Evolutionary conservation across 257 asterid species (phyloP).

Genomic region (Salvia miltiorrhiza): DNA sequence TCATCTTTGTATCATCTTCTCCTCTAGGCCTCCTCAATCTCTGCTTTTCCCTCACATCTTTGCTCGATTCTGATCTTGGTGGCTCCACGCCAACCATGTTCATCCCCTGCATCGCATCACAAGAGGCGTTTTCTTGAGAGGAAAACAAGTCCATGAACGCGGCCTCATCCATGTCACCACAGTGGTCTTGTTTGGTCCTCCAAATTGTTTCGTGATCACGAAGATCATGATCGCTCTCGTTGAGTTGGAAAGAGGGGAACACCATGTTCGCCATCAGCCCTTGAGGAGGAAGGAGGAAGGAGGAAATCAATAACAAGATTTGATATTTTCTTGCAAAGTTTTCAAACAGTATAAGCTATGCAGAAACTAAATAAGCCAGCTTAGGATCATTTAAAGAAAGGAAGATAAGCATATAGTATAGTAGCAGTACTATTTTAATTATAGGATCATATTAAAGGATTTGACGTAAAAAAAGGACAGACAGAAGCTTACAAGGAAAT

Average conservation of each 20-base stretch:
- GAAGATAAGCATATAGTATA: not conserved
- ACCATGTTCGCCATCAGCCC: conserved; percentile 16
- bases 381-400: not conserved
- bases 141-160: conserved; percentile 26
- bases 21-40: conserved; percentile 21
- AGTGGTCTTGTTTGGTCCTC: not conserved
- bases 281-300: too few relatives aligned
- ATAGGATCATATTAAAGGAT: not conserved
- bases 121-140: conserved; percentile 11
- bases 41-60: not conserved
- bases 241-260: conserved; percentile 17
- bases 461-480: not conserved
- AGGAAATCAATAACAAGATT: not conserved
- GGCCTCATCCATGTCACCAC: conserved; percentile 8
- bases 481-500: conserved; percentile 14
- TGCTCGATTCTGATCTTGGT: not conserved
- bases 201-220: not conserved
- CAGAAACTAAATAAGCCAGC: not conserved
- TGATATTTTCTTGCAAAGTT: not conserved
- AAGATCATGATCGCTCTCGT: conserved; percentile 6
- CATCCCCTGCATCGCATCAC: not conserved
- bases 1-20: not conserved
- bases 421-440: not conserved
- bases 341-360: not conserved
- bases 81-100: not conserved